A percentile compares a stretch with the other conserved stretches of the same genome.
Conservation (phyloP, 345 rosid species). For the Camelina hispida region DNA sequence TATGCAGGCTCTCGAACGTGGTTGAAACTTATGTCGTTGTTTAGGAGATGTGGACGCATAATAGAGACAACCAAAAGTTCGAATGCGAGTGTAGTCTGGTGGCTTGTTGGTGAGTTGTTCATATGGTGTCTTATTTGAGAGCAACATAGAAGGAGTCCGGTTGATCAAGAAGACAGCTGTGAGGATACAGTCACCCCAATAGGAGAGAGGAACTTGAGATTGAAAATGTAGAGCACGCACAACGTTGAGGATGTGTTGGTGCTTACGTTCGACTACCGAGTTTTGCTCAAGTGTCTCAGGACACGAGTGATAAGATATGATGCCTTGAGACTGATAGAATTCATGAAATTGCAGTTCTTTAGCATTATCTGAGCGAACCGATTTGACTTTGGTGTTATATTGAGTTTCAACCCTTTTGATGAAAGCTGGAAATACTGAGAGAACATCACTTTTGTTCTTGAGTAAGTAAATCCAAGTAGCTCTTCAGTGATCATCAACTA, state of each 20-base stretch:
- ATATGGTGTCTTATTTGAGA: fast-evolving
- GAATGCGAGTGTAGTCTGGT: neutral
- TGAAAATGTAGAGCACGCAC: neutral
- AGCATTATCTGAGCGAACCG: neutral
- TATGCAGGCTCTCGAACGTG: fast-evolving
- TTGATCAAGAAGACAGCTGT: neutral
- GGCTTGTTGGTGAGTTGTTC: fast-evolving
- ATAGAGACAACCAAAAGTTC: neutral
- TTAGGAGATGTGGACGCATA: neutral
- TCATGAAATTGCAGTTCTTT: fast-evolving
- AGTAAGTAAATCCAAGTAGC: too few species aligned
- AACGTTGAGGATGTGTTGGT: neutral
- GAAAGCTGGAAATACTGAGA: neutral
- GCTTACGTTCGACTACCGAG: fast-evolving
- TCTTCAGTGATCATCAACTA: too few species aligned
- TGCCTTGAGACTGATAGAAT: neutral
- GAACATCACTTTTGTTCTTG: too few species aligned
- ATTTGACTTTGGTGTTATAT: fast-evolving
- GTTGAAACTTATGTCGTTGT: neutral
- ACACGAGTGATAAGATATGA: neutral
- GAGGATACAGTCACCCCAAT: neutral
- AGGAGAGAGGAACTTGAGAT: fast-evolving
- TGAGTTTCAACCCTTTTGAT: neutral
- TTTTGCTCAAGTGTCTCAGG: neutral
- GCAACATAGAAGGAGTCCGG: fast-evolving